Evolutionary conservation across 2,329 filamentous ascomycete genomes (phyloP), one percentile per base, ranked within the genome.

Genomic region (Alternaria gaisen): DNA sequence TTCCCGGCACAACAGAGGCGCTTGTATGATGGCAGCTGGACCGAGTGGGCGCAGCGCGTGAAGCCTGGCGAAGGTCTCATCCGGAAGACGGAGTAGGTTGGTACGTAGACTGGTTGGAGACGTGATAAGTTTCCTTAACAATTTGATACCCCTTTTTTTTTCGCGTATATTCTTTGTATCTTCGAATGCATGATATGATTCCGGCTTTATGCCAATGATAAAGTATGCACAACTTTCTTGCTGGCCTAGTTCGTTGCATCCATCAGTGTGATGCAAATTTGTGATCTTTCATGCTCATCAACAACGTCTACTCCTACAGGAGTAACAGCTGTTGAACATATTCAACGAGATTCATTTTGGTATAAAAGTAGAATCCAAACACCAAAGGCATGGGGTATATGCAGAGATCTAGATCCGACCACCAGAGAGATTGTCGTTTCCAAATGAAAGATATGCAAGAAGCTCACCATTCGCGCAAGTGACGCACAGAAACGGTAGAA

Each of bases 11-110:
- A 89, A 62, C 86, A 87, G 56, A 87, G 92, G 68, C 89, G 86
- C 74, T 84, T 99, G 22, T 99, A 99, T 73, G 95, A 99, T 78
- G 95, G 95, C 48, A 97, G 94, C 79, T 99, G 95, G 95, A 98
- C 95, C 86, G 97, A 84, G 88, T 91, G 88, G 88, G 89, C 88
- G 38, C 88, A 90, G 72, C 82, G 88, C 57, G 87, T 89, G 41
- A 83, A 83, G 60, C 83, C 87, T 24, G 83, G 84, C 3, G 89
- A 91, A 41, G 85, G 85, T 58, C 80, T 91, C 62, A 90, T 91
- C 69, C 71, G 82, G 53, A 90, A 88, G 76, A 80, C 62, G 5
- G 67, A 73, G 18, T 58, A 56, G 18, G 16, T 18, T 9, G 24
- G 1, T 5, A 14, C 5, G 10, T 7, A 32, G 18, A 7, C 24